phyloP scores from a whole-genome alignment of 1,139 yeast species.

The Candida neerlandica region DNA sequence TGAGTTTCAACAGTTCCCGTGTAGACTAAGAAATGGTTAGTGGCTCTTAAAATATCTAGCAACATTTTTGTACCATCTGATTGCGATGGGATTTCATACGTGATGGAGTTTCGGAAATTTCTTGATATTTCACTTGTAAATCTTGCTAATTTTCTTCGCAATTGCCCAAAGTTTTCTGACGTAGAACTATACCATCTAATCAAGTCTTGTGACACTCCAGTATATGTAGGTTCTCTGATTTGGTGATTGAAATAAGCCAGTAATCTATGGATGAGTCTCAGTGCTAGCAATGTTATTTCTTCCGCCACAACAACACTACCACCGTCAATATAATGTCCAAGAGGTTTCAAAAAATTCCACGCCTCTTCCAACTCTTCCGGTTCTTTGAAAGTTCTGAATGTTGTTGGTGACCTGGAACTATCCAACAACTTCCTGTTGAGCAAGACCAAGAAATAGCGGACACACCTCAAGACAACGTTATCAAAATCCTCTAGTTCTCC shows the following conservation, averaged over 20 bases:
- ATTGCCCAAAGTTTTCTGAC: slow-evolving; percentile 81
- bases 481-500: slow-evolving; percentile 62
- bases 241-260: slow-evolving; percentile 74
- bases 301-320: slow-evolving; percentile 84
- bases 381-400: slow-evolving; percentile 84
- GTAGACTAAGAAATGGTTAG: slow-evolving; percentile 79
- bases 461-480: slow-evolving; percentile 70
- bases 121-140: slow-evolving; percentile 70
- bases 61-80: slow-evolving; percentile 57
- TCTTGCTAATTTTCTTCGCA: slow-evolving; percentile 81
- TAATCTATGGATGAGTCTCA: slow-evolving; percentile 68
- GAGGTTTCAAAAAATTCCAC: slow-evolving; percentile 72
- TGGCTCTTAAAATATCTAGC: slow-evolving; percentile 57
- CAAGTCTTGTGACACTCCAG: slow-evolving; percentile 53
- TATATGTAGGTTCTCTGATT: slow-evolving; percentile 62
- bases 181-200: slow-evolving; percentile 81
- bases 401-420: slow-evolving; percentile 62
- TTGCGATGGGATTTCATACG: slow-evolving; percentile 54
- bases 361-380: slow-evolving; percentile 85
- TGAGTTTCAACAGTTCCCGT: slow-evolving; percentile 73
- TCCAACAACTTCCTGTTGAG: slow-evolving; percentile 78
- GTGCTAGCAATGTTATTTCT: slow-evolving; percentile 67
- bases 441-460: slow-evolving; percentile 69
- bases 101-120: slow-evolving; percentile 75
- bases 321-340: slow-evolving; percentile 77